Evolutionary conservation across 2,329 filamentous ascomycete species (phyloP).

Genomic region (Neopestalotiopsis rosae): DNA sequence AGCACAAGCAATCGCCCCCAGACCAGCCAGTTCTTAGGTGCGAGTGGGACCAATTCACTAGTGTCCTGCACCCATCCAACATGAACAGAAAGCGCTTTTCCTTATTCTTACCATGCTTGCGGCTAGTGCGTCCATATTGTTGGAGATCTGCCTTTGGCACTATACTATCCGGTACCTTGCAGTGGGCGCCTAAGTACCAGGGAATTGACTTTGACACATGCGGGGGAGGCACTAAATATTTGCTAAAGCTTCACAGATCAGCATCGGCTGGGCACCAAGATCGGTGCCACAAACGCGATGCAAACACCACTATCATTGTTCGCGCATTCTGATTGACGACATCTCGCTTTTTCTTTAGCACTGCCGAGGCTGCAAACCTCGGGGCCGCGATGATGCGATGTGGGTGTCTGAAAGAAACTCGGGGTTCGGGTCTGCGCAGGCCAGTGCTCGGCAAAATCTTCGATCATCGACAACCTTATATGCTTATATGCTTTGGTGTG

Average conservation of each 20-base stretch:
- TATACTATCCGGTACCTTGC: neutral
- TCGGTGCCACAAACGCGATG: too few species aligned
- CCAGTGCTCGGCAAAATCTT: neutral
- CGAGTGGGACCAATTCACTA: neutral
- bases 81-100: neutral
- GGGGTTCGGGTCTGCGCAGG: neutral
- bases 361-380: neutral
- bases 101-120: neutral
- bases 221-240: neutral
- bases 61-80: neutral
- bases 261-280: too few species aligned
- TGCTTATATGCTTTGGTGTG: neutral
- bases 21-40: neutral
- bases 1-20: neutral
- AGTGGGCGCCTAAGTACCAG: neutral
- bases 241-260: neutral
- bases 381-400: neutral
- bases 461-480: neutral
- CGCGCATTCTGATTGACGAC: neutral
- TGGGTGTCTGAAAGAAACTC: neutral
- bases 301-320: neutral
- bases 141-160: neutral
- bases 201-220: neutral
- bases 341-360: neutral
- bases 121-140: neutral